Conservation (phyloP, 176 grass and related monocot species). For the Juncus effusus region DNA sequence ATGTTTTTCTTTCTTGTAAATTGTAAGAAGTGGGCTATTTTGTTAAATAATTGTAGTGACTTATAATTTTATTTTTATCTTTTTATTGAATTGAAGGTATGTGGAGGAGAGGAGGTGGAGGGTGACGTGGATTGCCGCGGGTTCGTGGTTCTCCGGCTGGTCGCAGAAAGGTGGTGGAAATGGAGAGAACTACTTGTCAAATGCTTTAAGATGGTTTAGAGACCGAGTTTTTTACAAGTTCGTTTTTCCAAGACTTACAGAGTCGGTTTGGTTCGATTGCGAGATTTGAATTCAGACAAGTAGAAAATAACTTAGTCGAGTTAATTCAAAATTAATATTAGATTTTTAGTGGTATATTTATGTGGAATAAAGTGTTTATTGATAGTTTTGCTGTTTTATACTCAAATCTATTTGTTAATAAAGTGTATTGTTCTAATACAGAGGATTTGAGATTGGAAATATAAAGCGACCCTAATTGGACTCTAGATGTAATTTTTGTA, state of each 20-base stretch:
- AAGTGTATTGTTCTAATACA: too few species aligned
- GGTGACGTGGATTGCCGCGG: constrained; percentile 33
- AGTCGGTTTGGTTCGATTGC: constrained; percentile 41
- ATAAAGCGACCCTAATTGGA: too few species aligned
- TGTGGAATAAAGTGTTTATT: too few species aligned
- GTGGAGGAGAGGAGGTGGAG: constrained; percentile 22
- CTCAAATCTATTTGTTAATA: too few species aligned
- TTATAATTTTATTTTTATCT: too few species aligned
- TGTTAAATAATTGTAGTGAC: too few species aligned
- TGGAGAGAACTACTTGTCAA: constrained; percentile 16
- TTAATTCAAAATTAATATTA: not conserved
- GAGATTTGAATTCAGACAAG: constrained; percentile 18
- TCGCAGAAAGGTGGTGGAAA: constrained; percentile 42
- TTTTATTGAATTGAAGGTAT: constrained; percentile 17
- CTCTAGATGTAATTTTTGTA: too few species aligned
- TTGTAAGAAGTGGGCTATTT: too few species aligned
- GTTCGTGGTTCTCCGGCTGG: constrained; percentile 32
- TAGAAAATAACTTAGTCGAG: not conserved
- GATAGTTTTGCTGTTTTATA: too few species aligned
- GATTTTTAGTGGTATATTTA: too few species aligned
- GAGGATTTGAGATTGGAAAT: too few species aligned
- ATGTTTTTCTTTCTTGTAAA: too few species aligned
- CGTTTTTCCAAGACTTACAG: constrained; percentile 37
- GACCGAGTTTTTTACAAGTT: constrained; percentile 49
- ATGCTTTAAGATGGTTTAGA: constrained; percentile 29